Percentiles rank a stretch among this genome's conserved stretches.
Conservation (phyloP, 2,329 filamentous ascomycete species). For the Aspergillus aculeatus region DNA sequence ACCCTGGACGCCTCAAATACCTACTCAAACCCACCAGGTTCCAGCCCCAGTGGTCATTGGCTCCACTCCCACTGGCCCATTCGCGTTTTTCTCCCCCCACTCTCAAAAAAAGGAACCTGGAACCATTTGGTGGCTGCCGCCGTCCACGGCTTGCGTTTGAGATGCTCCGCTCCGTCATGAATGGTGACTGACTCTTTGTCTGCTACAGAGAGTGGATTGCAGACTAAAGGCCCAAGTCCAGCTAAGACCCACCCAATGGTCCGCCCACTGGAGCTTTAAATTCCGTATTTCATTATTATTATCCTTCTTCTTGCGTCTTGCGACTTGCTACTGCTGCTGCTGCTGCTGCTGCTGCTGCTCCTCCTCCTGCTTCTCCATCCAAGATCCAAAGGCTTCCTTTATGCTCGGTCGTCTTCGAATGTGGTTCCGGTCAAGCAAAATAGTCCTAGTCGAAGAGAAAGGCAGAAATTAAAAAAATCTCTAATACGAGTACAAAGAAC, state of each 20-base stretch:
- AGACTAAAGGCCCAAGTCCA: neutral
- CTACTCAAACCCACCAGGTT: constrained; percentile 9
- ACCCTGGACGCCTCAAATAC: constrained; percentile 12
- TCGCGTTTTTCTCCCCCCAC: neutral
- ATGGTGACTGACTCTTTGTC: constrained; percentile 6
- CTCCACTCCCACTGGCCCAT: constrained; percentile 22
- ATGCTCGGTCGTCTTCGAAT: neutral
- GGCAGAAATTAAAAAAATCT: neutral
- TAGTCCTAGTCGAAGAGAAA: neutral
- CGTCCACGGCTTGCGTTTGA: constrained; percentile 16
- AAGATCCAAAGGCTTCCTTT: neutral
- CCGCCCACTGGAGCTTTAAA: neutral
- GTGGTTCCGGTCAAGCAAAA: neutral
- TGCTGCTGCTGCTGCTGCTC: too few relatives aligned
- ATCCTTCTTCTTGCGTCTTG: neutral
- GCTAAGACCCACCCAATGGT: neutral
- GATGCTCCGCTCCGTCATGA: constrained; percentile 23
- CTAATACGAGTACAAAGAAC: too few relatives aligned
- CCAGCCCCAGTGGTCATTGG: constrained; percentile 16
- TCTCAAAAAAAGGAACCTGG: constrained; percentile 15
- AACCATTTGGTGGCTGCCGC: constrained; percentile 14
- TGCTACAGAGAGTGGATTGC: constrained; percentile 5
- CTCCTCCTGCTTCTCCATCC: neutral
- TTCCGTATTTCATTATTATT: neutral
- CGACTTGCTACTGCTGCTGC: neutral